Base-by-base conservation (phyloP, 2,329 filamentous ascomycete genomes). In the Paecilomyces formosus region DNA sequence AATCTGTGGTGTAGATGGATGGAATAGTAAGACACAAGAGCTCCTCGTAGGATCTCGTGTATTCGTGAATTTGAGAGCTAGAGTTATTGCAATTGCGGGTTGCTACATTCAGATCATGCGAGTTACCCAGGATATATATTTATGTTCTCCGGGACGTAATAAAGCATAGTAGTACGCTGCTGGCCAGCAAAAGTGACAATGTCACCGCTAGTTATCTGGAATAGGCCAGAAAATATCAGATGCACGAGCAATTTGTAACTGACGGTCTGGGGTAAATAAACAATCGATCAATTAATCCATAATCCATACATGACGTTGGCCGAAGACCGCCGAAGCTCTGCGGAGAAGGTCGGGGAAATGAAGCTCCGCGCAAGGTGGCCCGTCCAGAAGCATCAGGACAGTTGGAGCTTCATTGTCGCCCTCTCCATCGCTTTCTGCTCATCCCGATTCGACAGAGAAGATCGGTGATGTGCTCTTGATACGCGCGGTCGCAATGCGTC, bases 281-380 rank as follows among this genome's bases (percentile, higher is more conserved):
- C 2, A 26, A 6, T 26, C 24, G 6, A 26, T 26, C 24, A 26
- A 26, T 26, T 26, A 26, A 26, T 26, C 24, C 24, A 3, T 26
- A 26, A 6, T 26, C 24, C 24, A 26, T 26, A 2, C 24, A 26
- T 26, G 5, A 26, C 24, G 24, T 15, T 45, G n/a, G 15, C n/a
- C 13, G 35, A 7, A 45, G 35, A 15, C 2, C 35, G 13, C 3
- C 35, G 35, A 39, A 39, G 35, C n/a, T n/a, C 24, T 24, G 50
- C 8, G 50, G 50, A 52, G 55, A 60, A 60, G 59, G 26, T 71
- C 69, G 70, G 70, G 60, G 64, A 67, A 72, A 72, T 68, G 64
- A 70, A 72, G 63, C 68, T 71, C 70, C 70, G 70, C 69, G 61
- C 65, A 65, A 73, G 70, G 71, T 73, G 71, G 70, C 70, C 70